Evolutionary conservation across 306 rosid genomes (phyloP).

Genomic region (Lotus japonicus): DNA sequence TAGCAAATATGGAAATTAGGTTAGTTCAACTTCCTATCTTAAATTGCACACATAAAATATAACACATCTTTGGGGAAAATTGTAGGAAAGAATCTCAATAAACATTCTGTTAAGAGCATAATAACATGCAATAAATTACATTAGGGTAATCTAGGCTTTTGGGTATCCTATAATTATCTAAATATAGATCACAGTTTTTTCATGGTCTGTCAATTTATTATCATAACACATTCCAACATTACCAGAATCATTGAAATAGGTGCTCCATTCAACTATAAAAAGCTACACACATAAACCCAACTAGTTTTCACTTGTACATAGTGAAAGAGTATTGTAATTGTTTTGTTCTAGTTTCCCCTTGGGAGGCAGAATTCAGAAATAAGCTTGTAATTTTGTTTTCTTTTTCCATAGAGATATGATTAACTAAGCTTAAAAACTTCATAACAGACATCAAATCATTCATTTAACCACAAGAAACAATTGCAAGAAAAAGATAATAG

Average conservation of each 20-base stretch:
- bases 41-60: slow-evolving; percentile 6
- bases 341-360: not conserved
- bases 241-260: not conserved
- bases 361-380: not conserved
- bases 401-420: slow-evolving; percentile 5
- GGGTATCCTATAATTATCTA: not conserved
- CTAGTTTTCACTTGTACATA: not conserved
- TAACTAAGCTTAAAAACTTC: not conserved
- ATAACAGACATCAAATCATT: not conserved
- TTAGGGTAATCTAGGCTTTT: not conserved
- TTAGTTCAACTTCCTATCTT: slow-evolving; percentile 18
- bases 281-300: not conserved
- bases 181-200: no score
- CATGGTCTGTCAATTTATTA: not conserved
- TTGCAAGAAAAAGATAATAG: not conserved
- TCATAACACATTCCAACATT: not conserved
- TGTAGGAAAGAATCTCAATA: not conserved
- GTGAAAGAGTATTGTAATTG: not conserved
- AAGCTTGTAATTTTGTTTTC: not conserved
- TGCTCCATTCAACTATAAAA: not conserved
- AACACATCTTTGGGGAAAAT: not conserved
- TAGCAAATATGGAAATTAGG: slow-evolving; percentile 13
- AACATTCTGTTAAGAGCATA: not conserved
- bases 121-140: not conserved
- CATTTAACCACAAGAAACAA: slow-evolving; percentile 10